These are phyloP conservation scores for Verticillium klebahnii DNA, from an alignment of 2,329 filamentous ascomycete genomes.

Conservation along the genomic window DNA sequence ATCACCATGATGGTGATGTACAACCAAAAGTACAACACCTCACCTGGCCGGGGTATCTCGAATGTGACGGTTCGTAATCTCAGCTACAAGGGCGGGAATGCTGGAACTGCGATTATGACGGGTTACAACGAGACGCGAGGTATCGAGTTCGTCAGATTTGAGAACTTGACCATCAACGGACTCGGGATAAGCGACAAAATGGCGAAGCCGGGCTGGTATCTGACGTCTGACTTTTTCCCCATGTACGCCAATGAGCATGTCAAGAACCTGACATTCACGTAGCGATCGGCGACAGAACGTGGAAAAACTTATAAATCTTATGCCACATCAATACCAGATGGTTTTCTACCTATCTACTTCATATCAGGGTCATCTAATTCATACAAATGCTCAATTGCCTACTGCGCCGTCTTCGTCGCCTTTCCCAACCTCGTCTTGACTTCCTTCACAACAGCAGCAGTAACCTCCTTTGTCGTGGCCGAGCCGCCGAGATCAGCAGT, in stretches of 20 bases:
- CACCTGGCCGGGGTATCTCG: constrained; percentile 23
- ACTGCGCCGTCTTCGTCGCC: neutral
- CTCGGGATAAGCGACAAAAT: constrained; percentile 15
- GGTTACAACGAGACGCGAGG: neutral
- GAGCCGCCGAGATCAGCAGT: constrained; percentile 50
- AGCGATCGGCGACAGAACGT: neutral
- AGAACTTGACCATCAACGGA: constrained; percentile 18
- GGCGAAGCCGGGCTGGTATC: constrained; percentile 10
- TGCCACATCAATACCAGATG: neutral
- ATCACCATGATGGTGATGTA: constrained; percentile 28
- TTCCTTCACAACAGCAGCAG: constrained; percentile 21
- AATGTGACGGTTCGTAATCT: constrained; percentile 18
- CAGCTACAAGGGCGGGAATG: constrained; percentile 13
- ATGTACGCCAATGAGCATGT: constrained; percentile 17
- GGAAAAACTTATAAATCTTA: neutral
- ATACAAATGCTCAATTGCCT: neutral
- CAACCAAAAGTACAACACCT: constrained; percentile 26
- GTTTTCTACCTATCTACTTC: neutral
- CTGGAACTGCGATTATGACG: constrained; percentile 12
- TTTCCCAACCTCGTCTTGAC: constrained; percentile 7
- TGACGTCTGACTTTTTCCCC: constrained; percentile 6
- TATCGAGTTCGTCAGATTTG: constrained; percentile 15
- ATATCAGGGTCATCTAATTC: neutral
- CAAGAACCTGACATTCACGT: constrained; percentile 7
- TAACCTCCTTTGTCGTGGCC: constrained; percentile 30